phyloP scores from a whole-genome alignment of 208 protist genomes.

The Leishmania amazonensis region DNA sequence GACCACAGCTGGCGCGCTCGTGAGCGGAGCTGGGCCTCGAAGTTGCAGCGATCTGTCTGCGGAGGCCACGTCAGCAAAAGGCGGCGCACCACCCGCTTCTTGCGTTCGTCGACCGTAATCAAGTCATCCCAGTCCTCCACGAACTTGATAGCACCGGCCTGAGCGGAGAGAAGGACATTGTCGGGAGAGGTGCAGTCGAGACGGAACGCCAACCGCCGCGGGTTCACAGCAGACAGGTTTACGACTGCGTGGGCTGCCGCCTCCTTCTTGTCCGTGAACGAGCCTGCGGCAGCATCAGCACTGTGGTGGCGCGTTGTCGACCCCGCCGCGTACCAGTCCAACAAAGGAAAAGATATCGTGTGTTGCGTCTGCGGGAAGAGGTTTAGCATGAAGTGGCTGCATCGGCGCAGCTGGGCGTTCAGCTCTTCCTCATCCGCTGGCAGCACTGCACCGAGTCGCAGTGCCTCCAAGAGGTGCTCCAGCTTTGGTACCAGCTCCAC shows the following conservation, averaged over 20 bases:
- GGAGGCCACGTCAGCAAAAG: constrained; percentile 34
- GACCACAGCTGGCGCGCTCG: constrained; percentile 24
- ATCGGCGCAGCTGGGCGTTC: constrained; percentile 20
- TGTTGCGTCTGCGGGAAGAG: constrained; percentile 39
- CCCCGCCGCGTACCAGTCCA: constrained; percentile 36
- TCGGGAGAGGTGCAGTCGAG: constrained; percentile 53
- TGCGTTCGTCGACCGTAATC: constrained; percentile 32
- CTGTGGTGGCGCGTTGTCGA: constrained; percentile 10
- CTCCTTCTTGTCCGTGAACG: background rate
- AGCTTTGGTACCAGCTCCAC: constrained; percentile 39
- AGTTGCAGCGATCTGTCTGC: constrained; percentile 1
- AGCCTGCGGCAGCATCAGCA: background rate
- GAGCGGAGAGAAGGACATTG: constrained; percentile 48
- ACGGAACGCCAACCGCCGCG: constrained; percentile 22
- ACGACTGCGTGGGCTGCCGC: background rate
- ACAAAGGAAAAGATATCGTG: constrained; percentile 29
- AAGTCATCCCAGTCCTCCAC: constrained; percentile 42
- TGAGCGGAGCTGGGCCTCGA: constrained; percentile 20
- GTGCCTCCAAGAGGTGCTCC: constrained; percentile 21
- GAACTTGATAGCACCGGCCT: constrained; percentile 36
- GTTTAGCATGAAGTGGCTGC: constrained; percentile 33
- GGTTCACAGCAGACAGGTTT: constrained; percentile 5
- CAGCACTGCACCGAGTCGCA: constrained; percentile 30
- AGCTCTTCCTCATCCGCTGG: constrained; percentile 14
- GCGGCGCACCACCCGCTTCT: constrained; percentile 33